phyloP scores from a whole-genome alignment of 768 basidiomycete species.

The Termitomyces sp. region DNA sequence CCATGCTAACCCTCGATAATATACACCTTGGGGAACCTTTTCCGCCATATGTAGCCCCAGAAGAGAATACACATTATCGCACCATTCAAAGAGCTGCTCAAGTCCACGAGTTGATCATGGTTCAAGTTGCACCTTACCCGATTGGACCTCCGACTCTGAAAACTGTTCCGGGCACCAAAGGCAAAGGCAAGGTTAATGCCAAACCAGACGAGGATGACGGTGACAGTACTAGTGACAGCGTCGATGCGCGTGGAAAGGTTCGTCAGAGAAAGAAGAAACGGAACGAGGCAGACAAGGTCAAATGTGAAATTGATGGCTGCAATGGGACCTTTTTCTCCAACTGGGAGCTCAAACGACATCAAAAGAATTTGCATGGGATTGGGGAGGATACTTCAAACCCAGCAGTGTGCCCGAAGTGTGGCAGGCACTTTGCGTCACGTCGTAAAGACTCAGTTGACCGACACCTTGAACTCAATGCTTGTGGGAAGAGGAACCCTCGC shows the following conservation, averaged over 20 bases:
- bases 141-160: neutral
- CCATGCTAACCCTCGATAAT: neutral
- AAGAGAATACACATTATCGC: neutral
- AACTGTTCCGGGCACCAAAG: neutral
- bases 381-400: neutral
- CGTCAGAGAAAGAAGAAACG: conserved; percentile 1
- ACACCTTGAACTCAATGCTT: conserved; percentile 1
- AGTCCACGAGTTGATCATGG: neutral
- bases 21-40: neutral
- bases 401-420: conserved; percentile 1
- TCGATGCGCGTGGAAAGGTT: neutral
- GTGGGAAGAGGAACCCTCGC: conserved; percentile 5
- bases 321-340: conserved; percentile 4
- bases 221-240: neutral
- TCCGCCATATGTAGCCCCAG: neutral
- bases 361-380: neutral
- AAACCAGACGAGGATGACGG: neutral
- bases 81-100: neutral
- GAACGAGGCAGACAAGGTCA: neutral
- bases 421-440: neutral
- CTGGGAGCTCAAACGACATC: conserved; percentile 6
- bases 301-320: conserved; percentile 1
- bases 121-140: neutral
- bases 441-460: conserved; percentile 5
- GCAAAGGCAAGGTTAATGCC: neutral